These are phyloP conservation scores for Verticillium dahliae DNA, from an alignment of 2,329 filamentous ascomycete genomes.

Conservation along the genomic window DNA sequence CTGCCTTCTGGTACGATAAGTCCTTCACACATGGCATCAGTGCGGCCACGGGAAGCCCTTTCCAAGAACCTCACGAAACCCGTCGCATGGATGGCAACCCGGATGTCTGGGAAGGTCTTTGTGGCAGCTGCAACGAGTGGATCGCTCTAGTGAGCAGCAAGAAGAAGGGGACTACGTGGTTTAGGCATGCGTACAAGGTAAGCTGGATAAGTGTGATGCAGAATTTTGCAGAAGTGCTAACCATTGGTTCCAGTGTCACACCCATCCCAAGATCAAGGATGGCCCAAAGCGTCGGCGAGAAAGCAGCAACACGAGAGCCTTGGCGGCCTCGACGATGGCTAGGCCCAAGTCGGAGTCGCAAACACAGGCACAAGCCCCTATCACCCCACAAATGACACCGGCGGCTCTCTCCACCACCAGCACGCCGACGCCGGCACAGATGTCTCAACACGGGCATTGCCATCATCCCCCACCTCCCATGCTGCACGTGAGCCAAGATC, in stretches of 20 bases:
- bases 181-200: constrained; percentile 83
- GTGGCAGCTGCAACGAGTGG: constrained; percentile 74
- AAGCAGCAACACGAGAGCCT: constrained; percentile 42
- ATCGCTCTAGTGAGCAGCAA: constrained; percentile 77
- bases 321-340: constrained; percentile 33
- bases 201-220: constrained; percentile 14
- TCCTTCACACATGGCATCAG: constrained; percentile 84
- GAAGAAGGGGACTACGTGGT: constrained; percentile 91
- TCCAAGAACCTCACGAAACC: constrained; percentile 70
- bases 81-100: constrained; percentile 73
- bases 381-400: constrained; percentile 39
- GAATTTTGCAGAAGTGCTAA: constrained; percentile 9
- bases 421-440: constrained; percentile 29
- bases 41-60: constrained; percentile 70
- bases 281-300: constrained; percentile 62
- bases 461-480: neutral
- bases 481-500: neutral
- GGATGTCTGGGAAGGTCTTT: constrained; percentile 76
- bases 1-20: constrained; percentile 90
- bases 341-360: constrained; percentile 42
- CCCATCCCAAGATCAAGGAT: constrained; percentile 66
- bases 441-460: constrained; percentile 11
- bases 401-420: constrained; percentile 24
- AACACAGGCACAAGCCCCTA: constrained; percentile 9
- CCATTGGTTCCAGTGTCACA: constrained; percentile 50